A percentile compares a stretch with the other conserved stretches of the same genome.
phyloP scores from a whole-genome alignment of 2,329 filamentous ascomycete species.

The Colletotrichum sp. region DNA sequence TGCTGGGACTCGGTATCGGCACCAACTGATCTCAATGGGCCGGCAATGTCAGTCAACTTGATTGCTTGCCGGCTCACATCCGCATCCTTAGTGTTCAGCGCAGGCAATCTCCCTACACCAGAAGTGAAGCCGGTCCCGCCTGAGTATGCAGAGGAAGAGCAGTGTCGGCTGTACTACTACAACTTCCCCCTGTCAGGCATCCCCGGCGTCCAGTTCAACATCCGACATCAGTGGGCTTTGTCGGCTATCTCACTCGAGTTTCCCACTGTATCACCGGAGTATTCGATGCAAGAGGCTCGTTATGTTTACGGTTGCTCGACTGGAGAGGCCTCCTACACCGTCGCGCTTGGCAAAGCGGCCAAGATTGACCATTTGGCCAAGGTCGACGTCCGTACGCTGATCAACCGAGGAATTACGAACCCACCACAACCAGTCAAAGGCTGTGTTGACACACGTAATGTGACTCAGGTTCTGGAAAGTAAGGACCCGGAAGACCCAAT shows the following conservation, averaged over 20 bases:
- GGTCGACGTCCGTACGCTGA: constrained; percentile 59
- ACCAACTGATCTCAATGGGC: background rate
- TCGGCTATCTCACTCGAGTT: constrained; percentile 73
- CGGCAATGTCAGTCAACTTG: constrained; percentile 58
- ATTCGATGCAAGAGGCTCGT: constrained; percentile 60
- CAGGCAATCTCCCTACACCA: constrained; percentile 66
- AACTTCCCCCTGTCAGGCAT: constrained; percentile 53
- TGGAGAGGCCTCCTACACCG: constrained; percentile 59
- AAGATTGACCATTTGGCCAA: constrained; percentile 73
- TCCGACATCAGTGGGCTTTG: constrained; percentile 69
- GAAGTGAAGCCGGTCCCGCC: constrained; percentile 32
- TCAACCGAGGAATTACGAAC: constrained; percentile 53
- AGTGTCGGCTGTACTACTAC: constrained; percentile 75
- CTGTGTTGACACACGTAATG: constrained; percentile 63
- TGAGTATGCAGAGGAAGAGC: constrained; percentile 60
- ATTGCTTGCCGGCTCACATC: constrained; percentile 72
- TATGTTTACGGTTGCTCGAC: constrained; percentile 75
- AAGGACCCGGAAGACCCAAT: constrained; percentile 58
- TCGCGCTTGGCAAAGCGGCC: constrained; percentile 66
- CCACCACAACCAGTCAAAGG: constrained; percentile 58
- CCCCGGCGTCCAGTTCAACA: constrained; percentile 33
- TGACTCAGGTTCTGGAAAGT: constrained; percentile 56
- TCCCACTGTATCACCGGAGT: constrained; percentile 59
- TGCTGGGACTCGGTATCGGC: constrained; percentile 62
- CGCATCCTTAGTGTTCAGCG: constrained; percentile 67